Percentiles rank a stretch among this genome's conserved stretches.
phyloP scores from a whole-genome alignment of 2,329 filamentous ascomycete species.

The Apiospora hydei region DNA sequence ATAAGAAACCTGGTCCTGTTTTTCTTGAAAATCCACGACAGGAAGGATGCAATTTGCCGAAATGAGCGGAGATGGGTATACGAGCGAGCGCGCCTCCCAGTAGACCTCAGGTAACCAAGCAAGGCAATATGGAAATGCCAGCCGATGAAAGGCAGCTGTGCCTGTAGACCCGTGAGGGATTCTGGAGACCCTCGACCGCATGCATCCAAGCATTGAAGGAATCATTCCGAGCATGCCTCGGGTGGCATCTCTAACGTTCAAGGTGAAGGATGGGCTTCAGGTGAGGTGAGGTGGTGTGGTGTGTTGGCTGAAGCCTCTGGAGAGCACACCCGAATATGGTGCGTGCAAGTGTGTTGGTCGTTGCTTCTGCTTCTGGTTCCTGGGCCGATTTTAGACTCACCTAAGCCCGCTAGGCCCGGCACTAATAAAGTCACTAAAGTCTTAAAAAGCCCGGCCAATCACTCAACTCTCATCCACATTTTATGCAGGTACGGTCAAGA shows the following conservation, averaged over 20 bases:
- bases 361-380: neutral
- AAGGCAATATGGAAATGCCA: neutral
- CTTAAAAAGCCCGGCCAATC: neutral
- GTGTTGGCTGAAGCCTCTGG: neutral
- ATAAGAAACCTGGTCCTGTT: neutral
- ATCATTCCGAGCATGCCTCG: neutral
- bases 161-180: too few relatives aligned
- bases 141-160: neutral
- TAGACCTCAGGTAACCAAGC: neutral
- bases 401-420: neutral
- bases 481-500: conserved; percentile 1
- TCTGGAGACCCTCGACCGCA: neutral
- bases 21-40: conserved; percentile 9
- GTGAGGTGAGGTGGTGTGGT: neutral
- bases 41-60: neutral
- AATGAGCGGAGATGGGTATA: conserved; percentile 15
- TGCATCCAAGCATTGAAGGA: neutral
- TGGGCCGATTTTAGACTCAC: conserved; percentile 13
- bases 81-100: conserved; percentile 2
- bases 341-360: neutral
- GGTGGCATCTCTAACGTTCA: neutral
- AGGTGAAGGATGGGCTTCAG: neutral
- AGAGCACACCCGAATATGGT: neutral
- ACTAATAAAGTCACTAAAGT: neutral
- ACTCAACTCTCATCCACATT: neutral